Evolutionary conservation across 2,329 filamentous ascomycete genomes (phyloP).

Genomic region (Monilinia aucupariae): DNA sequence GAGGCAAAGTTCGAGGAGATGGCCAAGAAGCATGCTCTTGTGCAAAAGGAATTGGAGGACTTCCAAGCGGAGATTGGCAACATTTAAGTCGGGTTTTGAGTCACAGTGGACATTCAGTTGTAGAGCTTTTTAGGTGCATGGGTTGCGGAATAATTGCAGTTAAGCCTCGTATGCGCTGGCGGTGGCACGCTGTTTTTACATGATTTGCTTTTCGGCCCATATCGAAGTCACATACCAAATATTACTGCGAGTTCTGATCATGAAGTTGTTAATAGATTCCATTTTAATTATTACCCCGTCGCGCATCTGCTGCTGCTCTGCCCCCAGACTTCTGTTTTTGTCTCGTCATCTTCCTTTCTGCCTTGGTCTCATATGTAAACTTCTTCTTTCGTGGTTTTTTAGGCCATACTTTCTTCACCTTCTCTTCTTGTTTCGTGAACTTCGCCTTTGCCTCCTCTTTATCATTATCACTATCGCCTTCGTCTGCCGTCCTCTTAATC

Average conservation of each 20-base stretch:
- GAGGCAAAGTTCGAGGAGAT: conserved; percentile 98
- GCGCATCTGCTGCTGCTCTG: conserved; percentile 35
- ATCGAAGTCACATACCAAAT: conserved; percentile 27
- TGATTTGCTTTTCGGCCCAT: conserved; percentile 28
- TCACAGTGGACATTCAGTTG: conserved; percentile 18
- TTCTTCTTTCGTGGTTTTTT: conserved; percentile 78
- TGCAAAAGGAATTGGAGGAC: conserved; percentile 87
- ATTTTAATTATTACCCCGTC: conserved; percentile 31
- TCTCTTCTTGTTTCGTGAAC: conserved; percentile 34
- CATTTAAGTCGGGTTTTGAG: conserved; percentile 53
- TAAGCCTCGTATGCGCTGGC: conserved; percentile 29
- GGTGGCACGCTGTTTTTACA: conserved; percentile 28
- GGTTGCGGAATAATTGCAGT: conserved; percentile 26
- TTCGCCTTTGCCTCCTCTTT: conserved; percentile 34
- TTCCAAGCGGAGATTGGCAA: conserved; percentile 89
- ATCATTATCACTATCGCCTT: conserved; percentile 35
- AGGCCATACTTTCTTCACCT: conserved; percentile 43
- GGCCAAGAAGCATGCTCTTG: conserved; percentile 75
- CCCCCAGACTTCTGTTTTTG: conserved; percentile 68
- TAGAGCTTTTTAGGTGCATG: conserved; percentile 23
- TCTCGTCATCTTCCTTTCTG: conserved; percentile 69
- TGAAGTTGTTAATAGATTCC: conserved; percentile 18
- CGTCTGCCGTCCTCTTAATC: conserved; percentile 49
- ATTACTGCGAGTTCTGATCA: conserved; percentile 17
- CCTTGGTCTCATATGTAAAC: conserved; percentile 88